Evolutionary conservation across 495 filamentous ascomycete genomes (phyloP).

Genomic region (Niebla homalea): DNA sequence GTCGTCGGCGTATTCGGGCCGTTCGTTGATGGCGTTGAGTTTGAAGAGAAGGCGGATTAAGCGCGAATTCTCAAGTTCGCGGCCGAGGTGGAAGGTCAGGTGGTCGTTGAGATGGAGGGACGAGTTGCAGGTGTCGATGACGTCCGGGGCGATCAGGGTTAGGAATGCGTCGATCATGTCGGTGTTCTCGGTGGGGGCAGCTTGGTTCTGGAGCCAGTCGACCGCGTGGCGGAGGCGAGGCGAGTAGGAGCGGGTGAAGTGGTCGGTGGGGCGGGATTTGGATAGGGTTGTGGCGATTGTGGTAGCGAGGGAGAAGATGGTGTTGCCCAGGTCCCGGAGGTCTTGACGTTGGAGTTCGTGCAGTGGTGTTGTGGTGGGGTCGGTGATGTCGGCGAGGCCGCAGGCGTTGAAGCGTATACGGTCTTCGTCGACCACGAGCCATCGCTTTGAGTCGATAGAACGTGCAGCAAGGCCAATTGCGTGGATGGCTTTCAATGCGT

Average conservation of each 20-base stretch:
- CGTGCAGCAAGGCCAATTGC: constrained; percentile 66
- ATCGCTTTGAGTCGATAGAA: constrained; percentile 70
- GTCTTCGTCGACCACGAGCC: constrained; percentile 58
- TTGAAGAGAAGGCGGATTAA: constrained; percentile 73
- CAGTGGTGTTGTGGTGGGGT: constrained; percentile 55
- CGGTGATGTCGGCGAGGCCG: constrained; percentile 73
- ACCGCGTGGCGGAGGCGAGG: constrained; percentile 60
- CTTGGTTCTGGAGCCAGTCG: constrained; percentile 54
- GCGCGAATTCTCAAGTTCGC: constrained; percentile 86
- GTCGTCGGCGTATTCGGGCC: constrained; percentile 67
- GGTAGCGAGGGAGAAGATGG: constrained; percentile 67
- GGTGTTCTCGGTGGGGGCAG: constrained; percentile 27
- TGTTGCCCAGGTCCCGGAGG: constrained; percentile 68
- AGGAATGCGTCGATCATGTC: constrained; percentile 71
- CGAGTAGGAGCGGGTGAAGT: constrained; percentile 58
- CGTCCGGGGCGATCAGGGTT: constrained; percentile 57
- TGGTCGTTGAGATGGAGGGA: constrained; percentile 64
- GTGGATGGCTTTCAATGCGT: constrained; percentile 77
- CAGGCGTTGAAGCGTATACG: constrained; percentile 84
- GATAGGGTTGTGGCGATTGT: constrained; percentile 44
- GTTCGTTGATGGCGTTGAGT: constrained; percentile 71
- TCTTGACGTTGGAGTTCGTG: constrained; percentile 77
- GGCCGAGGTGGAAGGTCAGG: constrained; percentile 50
- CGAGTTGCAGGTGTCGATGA: constrained; percentile 57
- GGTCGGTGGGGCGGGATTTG: constrained; percentile 51